Conservation (phyloP, 2,329 filamentous ascomycete genomes). For the Sphaceloma murrayae region DNA sequence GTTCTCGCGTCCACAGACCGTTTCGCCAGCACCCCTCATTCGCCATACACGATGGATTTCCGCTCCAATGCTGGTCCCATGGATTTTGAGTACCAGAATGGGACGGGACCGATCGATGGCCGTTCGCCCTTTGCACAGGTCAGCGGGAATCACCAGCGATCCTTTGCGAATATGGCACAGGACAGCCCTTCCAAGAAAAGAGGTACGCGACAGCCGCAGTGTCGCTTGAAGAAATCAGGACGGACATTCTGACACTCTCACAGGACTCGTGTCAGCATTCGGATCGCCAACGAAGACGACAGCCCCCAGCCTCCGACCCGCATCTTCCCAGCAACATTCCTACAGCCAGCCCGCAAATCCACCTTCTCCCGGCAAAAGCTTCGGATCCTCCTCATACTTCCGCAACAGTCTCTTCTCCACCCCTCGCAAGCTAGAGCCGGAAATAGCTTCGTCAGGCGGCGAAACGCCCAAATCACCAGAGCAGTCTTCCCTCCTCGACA, state of each 20-base stretch:
- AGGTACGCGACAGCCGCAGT: too few relatives aligned
- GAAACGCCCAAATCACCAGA: slow-evolving; percentile 41
- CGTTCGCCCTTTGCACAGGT: slow-evolving; percentile 39
- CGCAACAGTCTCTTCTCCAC: slow-evolving; percentile 31
- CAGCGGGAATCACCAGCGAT: slow-evolving; percentile 29
- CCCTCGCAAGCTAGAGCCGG: slow-evolving; percentile 28
- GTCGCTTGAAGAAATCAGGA: background rate
- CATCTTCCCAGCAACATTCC: slow-evolving; percentile 41
- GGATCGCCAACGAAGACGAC: slow-evolving; percentile 41
- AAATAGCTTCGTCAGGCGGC: slow-evolving; percentile 39
- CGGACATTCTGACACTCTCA: background rate
- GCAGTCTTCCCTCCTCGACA: slow-evolving; percentile 27
- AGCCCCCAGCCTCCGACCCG: slow-evolving; percentile 40
- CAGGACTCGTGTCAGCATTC: slow-evolving; percentile 29
- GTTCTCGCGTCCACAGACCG: slow-evolving; percentile 8
- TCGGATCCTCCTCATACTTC: slow-evolving; percentile 6
- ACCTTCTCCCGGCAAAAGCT: slow-evolving; percentile 26
- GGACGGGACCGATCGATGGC: slow-evolving; percentile 36
- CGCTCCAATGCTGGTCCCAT: slow-evolving; percentile 40
- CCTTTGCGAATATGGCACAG: slow-evolving; percentile 14
- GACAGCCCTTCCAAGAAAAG: slow-evolving; percentile 10
- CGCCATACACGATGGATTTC: slow-evolving; percentile 24
- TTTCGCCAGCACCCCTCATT: background rate
- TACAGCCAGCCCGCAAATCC: slow-evolving; percentile 31
- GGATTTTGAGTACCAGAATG: slow-evolving; percentile 46